Percentiles rank a stretch among this genome's conserved stretches.
phyloP scores from a whole-genome alignment of 805 yeast genomes.

The Ogataea zsoltii region DNA sequence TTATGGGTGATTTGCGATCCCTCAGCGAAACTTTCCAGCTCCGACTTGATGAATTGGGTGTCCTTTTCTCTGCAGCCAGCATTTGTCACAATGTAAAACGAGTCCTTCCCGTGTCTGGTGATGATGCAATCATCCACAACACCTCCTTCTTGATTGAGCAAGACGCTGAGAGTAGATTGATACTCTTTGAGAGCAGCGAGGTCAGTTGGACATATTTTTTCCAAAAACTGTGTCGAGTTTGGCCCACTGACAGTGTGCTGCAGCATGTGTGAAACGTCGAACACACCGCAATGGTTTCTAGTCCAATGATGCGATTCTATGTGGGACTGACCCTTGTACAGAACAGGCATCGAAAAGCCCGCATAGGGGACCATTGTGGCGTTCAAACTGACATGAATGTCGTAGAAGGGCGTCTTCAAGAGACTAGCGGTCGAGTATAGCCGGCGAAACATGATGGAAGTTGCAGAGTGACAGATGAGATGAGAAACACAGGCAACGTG shows the following conservation, averaged over 20 bases:
- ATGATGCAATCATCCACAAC: slow-evolving; percentile 93
- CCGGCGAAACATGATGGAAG: slow-evolving; percentile 1
- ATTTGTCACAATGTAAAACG: slow-evolving; percentile 87
- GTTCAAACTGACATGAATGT: slow-evolving; percentile 72
- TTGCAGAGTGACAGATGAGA: neutral
- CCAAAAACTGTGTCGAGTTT: slow-evolving; percentile 65
- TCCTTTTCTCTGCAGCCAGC: slow-evolving; percentile 94
- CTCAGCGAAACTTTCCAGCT: slow-evolving; percentile 40
- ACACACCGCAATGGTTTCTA: slow-evolving; percentile 80
- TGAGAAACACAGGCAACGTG: neutral
- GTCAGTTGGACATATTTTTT: slow-evolving; percentile 88
- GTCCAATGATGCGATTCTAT: slow-evolving; percentile 96
- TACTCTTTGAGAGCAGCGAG: slow-evolving; percentile 55
- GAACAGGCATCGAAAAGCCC: slow-evolving; percentile 93
- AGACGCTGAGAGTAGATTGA: slow-evolving; percentile 73
- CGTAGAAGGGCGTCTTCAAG: slow-evolving; percentile 75
- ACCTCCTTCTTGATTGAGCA: slow-evolving; percentile 71
- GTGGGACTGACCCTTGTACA: slow-evolving; percentile 82
- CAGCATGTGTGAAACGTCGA: slow-evolving; percentile 97
- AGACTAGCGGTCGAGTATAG: slow-evolving; percentile 29
- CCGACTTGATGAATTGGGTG: slow-evolving; percentile 56
- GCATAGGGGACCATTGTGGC: slow-evolving; percentile 96
- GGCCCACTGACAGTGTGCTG: slow-evolving; percentile 81
- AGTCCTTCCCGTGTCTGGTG: slow-evolving; percentile 74
- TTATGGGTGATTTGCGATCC: slow-evolving; percentile 33